Conservation (phyloP, 164 flowering plant genomes). For the Brasenia schreberi region DNA sequence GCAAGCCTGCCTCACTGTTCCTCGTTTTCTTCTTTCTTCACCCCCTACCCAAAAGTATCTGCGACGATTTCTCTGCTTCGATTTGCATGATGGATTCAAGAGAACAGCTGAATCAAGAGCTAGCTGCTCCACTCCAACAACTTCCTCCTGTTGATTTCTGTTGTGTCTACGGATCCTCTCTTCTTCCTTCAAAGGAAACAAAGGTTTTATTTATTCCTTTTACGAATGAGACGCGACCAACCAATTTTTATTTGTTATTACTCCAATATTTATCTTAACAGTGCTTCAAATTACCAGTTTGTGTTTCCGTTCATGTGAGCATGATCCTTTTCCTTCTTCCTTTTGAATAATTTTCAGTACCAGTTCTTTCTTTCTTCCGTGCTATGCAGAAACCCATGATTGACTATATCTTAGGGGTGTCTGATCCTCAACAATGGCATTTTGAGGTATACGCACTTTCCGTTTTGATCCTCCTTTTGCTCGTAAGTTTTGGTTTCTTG, state of each 20-base stretch:
- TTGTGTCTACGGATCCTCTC: constrained; percentile 82
- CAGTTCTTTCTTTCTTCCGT: constrained; percentile 14
- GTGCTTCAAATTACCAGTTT: not conserved
- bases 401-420: constrained; percentile 81
- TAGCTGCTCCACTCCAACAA: constrained; percentile 30
- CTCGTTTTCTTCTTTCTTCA: too few species aligned
- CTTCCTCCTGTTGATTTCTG: constrained; percentile 83
- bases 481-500: constrained; percentile 7
- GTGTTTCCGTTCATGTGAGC: not conserved
- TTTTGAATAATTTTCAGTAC: not conserved
- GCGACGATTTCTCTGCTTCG: not conserved
- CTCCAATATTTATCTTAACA: not conserved
- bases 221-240: too few species aligned
- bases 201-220: constrained; percentile 24
- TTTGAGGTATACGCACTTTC: constrained; percentile 33
- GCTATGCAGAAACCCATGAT: constrained; percentile 36
- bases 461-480: not conserved
- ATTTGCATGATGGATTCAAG: not conserved
- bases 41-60: too few species aligned
- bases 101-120: constrained; percentile 7
- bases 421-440: constrained; percentile 93
- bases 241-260: not conserved
- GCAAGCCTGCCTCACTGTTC: too few species aligned
- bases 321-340: not conserved
- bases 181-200: constrained; percentile 59